A percentile compares a stretch with the other conserved stretches of the same genome.
Conservation (phyloP, 768 basidiomycete species). For the Kondoa malvinella region DNA sequence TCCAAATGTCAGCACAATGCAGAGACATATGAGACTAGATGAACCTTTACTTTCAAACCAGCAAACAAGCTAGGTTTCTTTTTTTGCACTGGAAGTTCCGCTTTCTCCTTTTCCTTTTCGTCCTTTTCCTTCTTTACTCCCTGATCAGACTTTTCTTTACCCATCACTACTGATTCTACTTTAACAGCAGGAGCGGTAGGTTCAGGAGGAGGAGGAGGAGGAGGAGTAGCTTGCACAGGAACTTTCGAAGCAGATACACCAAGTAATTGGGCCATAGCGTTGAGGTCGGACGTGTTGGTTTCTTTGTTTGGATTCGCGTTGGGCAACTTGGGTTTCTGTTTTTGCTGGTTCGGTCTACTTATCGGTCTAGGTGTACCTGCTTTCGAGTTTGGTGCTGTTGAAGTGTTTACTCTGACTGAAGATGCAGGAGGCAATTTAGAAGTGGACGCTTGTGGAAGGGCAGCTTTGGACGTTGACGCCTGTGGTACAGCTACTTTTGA, state of each 20-base stretch:
- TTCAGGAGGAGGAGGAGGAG: background rate
- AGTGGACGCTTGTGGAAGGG: background rate
- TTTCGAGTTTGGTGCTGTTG: background rate
- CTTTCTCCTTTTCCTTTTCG: background rate
- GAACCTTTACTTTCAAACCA: background rate
- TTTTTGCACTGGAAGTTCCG: background rate
- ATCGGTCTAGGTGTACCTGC: background rate
- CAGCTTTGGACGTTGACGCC: background rate
- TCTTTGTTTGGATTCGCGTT: background rate
- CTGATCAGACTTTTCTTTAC: background rate
- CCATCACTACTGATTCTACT: background rate
- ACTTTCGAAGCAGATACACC: background rate
- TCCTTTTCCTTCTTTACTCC: background rate
- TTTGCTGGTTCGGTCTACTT: background rate
- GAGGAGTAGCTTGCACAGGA: background rate
- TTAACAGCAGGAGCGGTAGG: background rate
- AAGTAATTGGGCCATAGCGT: no score
- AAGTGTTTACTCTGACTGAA: background rate
- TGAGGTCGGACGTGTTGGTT: no score
- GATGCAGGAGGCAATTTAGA: background rate
- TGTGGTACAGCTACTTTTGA: background rate
- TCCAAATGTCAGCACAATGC: background rate
- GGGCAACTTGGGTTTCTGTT: background rate
- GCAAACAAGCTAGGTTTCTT: background rate
- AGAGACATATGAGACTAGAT: background rate